phyloP scores from a whole-genome alignment of 768 basidiomycete genomes.

The Lentinus brumalis region DNA sequence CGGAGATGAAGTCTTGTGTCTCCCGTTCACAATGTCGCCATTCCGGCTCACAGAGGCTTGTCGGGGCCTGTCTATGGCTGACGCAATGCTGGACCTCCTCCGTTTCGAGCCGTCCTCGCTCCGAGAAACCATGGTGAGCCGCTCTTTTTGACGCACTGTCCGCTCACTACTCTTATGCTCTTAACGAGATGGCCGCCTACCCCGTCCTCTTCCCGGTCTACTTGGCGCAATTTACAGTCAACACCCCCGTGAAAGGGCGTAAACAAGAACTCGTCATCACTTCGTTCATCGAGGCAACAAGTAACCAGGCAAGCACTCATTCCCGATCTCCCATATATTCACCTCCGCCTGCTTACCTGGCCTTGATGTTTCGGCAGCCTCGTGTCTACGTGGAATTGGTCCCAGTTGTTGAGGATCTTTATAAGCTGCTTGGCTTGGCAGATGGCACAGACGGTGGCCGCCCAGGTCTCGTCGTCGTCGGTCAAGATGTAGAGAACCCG shows the following conservation, averaged over 20 bases:
- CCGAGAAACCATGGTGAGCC: slow-evolving; percentile 48
- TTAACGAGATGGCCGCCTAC: slow-evolving; percentile 53
- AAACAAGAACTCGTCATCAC: neutral
- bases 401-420: too few species aligned
- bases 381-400: too few species aligned
- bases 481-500: neutral
- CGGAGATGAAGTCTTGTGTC: slow-evolving; percentile 51
- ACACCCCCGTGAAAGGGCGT: slow-evolving; percentile 9
- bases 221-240: slow-evolving; percentile 50
- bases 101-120: slow-evolving; percentile 47
- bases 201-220: slow-evolving; percentile 69
- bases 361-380: too few species aligned
- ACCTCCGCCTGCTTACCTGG: too few species aligned
- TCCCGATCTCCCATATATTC: neutral
- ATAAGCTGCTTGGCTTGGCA: too few species aligned
- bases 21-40: slow-evolving; percentile 59
- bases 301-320: slow-evolving; percentile 1
- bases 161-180: neutral
- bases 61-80: slow-evolving; percentile 35
- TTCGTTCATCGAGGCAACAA: slow-evolving; percentile 10
- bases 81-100: slow-evolving; percentile 40
- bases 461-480: neutral
- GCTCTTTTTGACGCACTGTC: neutral
- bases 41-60: slow-evolving; percentile 47
- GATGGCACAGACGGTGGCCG: too few species aligned